Base-by-base conservation (phyloP, 345 rosid species). In the Ricinus communis region DNA sequence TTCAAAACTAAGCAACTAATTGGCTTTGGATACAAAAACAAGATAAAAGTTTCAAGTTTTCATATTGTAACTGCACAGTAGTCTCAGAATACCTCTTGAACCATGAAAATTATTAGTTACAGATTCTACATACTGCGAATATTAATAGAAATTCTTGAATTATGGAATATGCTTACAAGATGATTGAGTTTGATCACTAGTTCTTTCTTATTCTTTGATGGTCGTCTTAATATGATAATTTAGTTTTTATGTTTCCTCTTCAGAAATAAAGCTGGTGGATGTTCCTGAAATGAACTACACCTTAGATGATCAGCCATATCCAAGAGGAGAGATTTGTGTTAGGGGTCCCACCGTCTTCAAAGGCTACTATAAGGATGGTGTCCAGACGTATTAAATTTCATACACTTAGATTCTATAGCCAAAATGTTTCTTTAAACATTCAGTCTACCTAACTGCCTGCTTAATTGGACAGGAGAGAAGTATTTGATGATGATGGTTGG, bases 261-360 rank as follows among this genome's bases (percentile, higher is more conserved):
- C 81, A 93, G 97, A 93, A 87, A 74, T 93, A 65, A 93, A 91
- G 77, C 92, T 91, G 40, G 86, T 91, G 71, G 98, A 93, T 71
- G 94, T 91, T 82, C 96, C 91, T 14, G 97, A 93, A 83, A 93
- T 93, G 98, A 91, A 93, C 69, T 91, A 91, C 82, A 89, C 90
- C 51, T 87, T 94, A 4, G 90, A 91, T 11, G 93, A 93, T 81
- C 86, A 88, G 76, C 98, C 98, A 19, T 71, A 88, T 87, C 96
- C 98, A 59, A 91, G 93, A 75, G 98, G 98, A 43, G 96, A 93
- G 79, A 88, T 91, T 54, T 93, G 98, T 74, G 91, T 91, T 66
- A 82, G 97, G 79, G 98, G 98, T 70, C 93, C 96, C 49, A 89
- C 66, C 75, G 74, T 91, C 64, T 93, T 93, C 77, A 87, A 79